These are phyloP conservation scores for Sugiyamaella novakii DNA, from an alignment of 1,139 yeast genomes.

Conservation along the genomic window DNA sequence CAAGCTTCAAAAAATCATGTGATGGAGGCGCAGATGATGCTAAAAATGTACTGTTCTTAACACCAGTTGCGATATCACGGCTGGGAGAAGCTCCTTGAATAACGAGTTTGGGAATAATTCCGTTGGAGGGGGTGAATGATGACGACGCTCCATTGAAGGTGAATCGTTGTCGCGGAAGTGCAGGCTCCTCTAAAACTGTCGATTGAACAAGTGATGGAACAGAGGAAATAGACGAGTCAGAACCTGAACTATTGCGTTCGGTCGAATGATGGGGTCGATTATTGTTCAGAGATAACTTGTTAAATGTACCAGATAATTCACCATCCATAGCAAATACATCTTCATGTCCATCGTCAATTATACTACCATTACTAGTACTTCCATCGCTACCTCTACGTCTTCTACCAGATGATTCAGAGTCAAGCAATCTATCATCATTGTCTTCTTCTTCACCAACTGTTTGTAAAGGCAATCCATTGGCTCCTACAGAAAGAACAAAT, in stretches of 20 bases:
- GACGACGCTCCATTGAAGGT: conserved; percentile 15
- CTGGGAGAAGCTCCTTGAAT: conserved; percentile 5
- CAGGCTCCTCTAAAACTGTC: conserved; percentile 21
- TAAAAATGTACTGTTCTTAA: conserved; percentile 1
- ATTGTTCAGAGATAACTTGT: conserved; percentile 16
- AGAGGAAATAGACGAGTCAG: conserved; percentile 31
- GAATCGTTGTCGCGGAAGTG: conserved; percentile 11
- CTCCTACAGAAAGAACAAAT: conserved; percentile 23
- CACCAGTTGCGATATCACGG: too few species aligned
- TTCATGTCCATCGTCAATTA: conserved; percentile 22
- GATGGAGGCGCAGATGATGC: conserved; percentile 27
- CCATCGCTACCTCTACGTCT: conserved; percentile 21
- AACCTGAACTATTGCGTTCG: conserved; percentile 23
- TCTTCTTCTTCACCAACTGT: conserved; percentile 23
- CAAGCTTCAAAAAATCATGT: conserved; percentile 36
- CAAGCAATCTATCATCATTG: conserved; percentile 2
- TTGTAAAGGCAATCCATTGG: conserved; percentile 3
- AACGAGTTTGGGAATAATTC: not conserved
- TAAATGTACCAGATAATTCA: conserved; percentile 22
- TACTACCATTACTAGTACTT: conserved; percentile 17
- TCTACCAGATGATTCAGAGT: not conserved
- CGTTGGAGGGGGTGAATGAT: conserved; percentile 11
- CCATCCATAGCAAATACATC: conserved; percentile 39
- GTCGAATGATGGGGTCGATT: conserved; percentile 20
- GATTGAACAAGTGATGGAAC: conserved; percentile 38